These are phyloP conservation scores for Plasmodium relictum DNA, from an alignment of 169 alveolate genomes.

Conservation along the genomic window DNA sequence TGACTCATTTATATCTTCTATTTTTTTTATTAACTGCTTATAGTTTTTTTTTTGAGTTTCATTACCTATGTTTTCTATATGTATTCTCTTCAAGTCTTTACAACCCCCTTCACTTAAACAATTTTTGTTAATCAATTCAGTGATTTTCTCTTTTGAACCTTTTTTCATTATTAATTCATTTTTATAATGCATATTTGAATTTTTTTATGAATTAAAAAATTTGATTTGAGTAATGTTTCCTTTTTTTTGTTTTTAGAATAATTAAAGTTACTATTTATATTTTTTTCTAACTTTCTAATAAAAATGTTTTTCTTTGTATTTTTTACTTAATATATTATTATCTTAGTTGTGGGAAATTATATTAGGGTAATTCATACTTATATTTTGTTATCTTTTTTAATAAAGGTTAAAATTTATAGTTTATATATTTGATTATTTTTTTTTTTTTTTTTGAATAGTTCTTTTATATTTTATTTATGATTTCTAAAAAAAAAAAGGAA, in stretches of 20 bases:
- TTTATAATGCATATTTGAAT: neutral
- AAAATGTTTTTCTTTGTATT: too few relatives aligned
- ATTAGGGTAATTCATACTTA: too few relatives aligned
- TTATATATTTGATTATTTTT: too few relatives aligned
- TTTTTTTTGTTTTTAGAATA: neutral
- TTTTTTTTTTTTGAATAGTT: too few relatives aligned
- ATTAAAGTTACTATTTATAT: neutral
- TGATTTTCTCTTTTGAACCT: constrained; percentile 2
- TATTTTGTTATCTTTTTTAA: too few relatives aligned
- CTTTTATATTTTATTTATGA: too few relatives aligned
- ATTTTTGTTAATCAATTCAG: constrained; percentile 5
- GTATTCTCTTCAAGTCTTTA: neutral
- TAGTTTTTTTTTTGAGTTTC: constrained; percentile 35
- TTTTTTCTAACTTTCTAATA: neutral
- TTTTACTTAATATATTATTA: too few relatives aligned
- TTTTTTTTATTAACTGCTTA: constrained; percentile 22
- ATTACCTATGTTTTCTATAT: constrained; percentile 20
- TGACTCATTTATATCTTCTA: constrained; percentile 1
- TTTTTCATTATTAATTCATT: neutral
- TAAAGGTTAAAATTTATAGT: too few relatives aligned
- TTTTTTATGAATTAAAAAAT: neutral
- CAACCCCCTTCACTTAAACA: neutral
- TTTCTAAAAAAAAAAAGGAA: too few relatives aligned
- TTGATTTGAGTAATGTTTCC: too few relatives aligned
- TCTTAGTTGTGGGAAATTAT: too few relatives aligned